phyloP scores from a whole-genome alignment of 1,139 yeast genomes.

The Suhomyces bolitotheri region DNA sequence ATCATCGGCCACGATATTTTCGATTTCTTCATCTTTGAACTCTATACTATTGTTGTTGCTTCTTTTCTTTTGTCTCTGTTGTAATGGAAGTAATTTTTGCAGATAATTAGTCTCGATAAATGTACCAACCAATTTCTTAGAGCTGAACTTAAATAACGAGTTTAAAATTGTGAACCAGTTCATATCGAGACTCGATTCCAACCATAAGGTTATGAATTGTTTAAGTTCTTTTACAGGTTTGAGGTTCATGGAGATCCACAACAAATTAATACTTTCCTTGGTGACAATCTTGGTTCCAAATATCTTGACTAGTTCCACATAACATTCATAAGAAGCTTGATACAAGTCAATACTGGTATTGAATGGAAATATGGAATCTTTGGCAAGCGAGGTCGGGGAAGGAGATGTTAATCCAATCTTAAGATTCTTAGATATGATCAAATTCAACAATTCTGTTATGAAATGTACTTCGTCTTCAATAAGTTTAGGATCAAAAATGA shows the following conservation, averaged over 20 bases:
- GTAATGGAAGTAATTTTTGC: constrained; percentile 45
- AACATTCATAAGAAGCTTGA: constrained; percentile 40
- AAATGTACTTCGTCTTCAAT: constrained; percentile 34
- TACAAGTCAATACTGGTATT: constrained; percentile 39
- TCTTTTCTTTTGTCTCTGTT: constrained; percentile 45
- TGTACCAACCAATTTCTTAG: constrained; percentile 40
- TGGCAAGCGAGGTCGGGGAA: constrained; percentile 37
- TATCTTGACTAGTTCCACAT: constrained; percentile 42
- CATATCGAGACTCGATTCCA: constrained; percentile 38
- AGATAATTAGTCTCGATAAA: constrained; percentile 42
- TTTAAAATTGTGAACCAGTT: constrained; percentile 45
- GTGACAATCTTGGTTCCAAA: constrained; percentile 34
- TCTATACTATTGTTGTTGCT: constrained; percentile 31
- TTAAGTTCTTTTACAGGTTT: constrained; percentile 41
- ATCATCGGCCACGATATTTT: constrained; percentile 42
- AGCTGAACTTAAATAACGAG: constrained; percentile 39
- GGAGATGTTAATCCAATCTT: constrained; percentile 37
- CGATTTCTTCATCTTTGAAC: constrained; percentile 49
- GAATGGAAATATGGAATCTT: constrained; percentile 42
- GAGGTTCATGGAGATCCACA: constrained; percentile 48
- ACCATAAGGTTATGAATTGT: constrained; percentile 39
- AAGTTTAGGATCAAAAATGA: constrained; percentile 42
- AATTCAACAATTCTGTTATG: constrained; percentile 33
- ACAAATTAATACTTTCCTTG: constrained; percentile 38
- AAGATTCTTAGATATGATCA: constrained; percentile 39